A percentile compares a stretch with the other conserved stretches of the same genome.
Evolutionary conservation across 2,329 filamentous ascomycete genomes (phyloP).

Genomic region (Diaporthe nobilis): DNA sequence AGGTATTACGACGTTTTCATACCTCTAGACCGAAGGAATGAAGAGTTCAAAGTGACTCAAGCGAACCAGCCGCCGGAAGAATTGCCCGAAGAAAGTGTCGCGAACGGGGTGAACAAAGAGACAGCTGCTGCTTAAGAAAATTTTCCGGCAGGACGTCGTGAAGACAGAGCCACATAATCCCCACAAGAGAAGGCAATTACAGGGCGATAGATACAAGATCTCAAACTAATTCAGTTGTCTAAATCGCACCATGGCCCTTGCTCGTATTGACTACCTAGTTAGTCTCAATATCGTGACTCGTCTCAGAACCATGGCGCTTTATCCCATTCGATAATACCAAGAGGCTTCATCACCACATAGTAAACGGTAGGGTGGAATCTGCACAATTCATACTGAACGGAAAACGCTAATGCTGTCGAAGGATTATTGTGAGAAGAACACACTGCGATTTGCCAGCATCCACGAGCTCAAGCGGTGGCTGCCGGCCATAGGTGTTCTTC

Average conservation of each 20-base stretch:
- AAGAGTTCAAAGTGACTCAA: constrained; percentile 46
- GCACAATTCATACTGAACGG: neutral
- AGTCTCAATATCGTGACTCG: too few relatives aligned
- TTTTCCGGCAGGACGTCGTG: neutral
- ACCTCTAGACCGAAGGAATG: constrained; percentile 59
- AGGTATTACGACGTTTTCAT: constrained; percentile 68
- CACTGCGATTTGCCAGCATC: neutral
- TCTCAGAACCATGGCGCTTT: neutral
- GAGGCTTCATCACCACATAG: too few relatives aligned
- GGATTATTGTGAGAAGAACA: neutral
- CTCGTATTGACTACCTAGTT: neutral
- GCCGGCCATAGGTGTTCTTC: neutral
- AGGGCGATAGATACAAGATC: neutral
- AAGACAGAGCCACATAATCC: too few relatives aligned
- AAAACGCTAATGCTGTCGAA: neutral
- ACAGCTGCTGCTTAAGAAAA: neutral
- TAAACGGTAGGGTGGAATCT: neutral
- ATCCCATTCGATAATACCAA: neutral
- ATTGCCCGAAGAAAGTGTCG: neutral
- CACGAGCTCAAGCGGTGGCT: neutral
- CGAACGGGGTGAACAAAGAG: neutral
- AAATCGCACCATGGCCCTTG: neutral
- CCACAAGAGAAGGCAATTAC: too few relatives aligned
- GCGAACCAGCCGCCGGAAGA: constrained; percentile 25
- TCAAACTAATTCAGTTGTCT: neutral